Percentiles rank a stretch among this genome's conserved stretches.
phyloP scores from a whole-genome alignment of 352 stramenopile species.

The Phytophthora macrochlamydospora region DNA sequence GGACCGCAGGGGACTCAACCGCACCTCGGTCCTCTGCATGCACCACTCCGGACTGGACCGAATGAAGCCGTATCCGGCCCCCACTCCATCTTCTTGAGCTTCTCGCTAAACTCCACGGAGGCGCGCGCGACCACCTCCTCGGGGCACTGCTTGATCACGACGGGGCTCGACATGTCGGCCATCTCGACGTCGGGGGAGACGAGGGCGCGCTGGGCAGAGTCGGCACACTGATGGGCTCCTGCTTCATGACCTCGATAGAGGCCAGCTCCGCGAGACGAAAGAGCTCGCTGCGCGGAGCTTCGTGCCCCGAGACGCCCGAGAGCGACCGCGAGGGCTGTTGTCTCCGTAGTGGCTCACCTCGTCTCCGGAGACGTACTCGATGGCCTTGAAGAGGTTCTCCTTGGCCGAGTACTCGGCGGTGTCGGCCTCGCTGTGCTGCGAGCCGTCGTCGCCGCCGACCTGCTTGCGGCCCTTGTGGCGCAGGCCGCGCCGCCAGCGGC shows the following conservation, averaged over 20 bases:
- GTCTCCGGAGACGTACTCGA: slow-evolving; percentile 68
- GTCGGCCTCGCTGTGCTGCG: slow-evolving; percentile 45
- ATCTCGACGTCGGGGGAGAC: slow-evolving; percentile 46
- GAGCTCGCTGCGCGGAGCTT: slow-evolving; percentile 55
- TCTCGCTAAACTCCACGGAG: slow-evolving; percentile 35
- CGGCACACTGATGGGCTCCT: slow-evolving; percentile 39
- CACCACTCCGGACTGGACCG: slow-evolving; percentile 51
- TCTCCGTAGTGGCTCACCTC: slow-evolving; percentile 42
- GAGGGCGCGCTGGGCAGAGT: slow-evolving; percentile 5
- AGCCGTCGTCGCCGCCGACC: slow-evolving; percentile 36
- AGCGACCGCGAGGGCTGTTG: slow-evolving; percentile 43
- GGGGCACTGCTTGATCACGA: slow-evolving; percentile 33
- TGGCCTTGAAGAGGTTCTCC: slow-evolving; percentile 64
- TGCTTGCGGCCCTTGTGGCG: slow-evolving; percentile 85
- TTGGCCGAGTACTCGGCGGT: slow-evolving; percentile 52
- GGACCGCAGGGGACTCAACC: slow-evolving; percentile 60
- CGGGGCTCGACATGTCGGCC: slow-evolving; percentile 44
- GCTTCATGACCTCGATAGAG: slow-evolving; percentile 79
- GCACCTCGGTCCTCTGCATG: slow-evolving; percentile 66
- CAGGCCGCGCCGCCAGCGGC: slow-evolving; percentile 74
- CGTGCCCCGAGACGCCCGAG: slow-evolving; percentile 28
- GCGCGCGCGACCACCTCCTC: slow-evolving; percentile 17
- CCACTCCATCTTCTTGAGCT: slow-evolving; percentile 48
- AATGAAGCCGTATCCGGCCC: slow-evolving; percentile 19
- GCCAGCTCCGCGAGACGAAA: slow-evolving; percentile 79